Percentiles rank a stretch among this genome's conserved stretches.
These are phyloP conservation scores for Clarkia xantiana DNA, from an alignment of 345 rosid species.

Conservation along the genomic window DNA sequence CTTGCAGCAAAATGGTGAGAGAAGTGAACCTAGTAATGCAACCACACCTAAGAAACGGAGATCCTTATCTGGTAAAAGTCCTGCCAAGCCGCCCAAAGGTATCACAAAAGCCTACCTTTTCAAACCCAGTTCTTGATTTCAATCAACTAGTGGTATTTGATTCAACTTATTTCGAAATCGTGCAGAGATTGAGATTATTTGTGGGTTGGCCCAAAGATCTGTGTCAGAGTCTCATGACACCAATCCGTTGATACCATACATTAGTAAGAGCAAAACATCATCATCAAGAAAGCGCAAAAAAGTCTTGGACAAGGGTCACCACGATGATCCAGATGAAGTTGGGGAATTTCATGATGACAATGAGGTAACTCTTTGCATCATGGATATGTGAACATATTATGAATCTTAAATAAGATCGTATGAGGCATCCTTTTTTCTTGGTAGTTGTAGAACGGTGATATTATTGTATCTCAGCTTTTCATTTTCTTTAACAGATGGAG, in stretches of 20 bases:
- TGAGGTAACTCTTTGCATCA: slow-evolving; percentile 28
- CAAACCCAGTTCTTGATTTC: slow-evolving; percentile 20
- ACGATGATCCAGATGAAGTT: slow-evolving; percentile 28
- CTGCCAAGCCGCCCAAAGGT: slow-evolving; percentile 36
- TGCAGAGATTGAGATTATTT: slow-evolving; percentile 6
- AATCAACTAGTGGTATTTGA: slow-evolving; percentile 13
- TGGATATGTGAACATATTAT: too few species aligned
- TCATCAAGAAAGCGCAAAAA: slow-evolving; percentile 26
- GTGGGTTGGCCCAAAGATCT: too few species aligned
- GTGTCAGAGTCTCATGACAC: slow-evolving; percentile 20
- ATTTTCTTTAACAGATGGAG: slow-evolving; percentile 11
- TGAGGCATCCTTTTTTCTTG: too few species aligned
- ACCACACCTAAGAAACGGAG: slow-evolving; percentile 67
- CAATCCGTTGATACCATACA: slow-evolving; percentile 21
- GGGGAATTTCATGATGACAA: slow-evolving; percentile 31
- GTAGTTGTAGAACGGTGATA: not conserved
- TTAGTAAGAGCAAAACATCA: slow-evolving; percentile 26
- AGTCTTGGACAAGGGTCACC: slow-evolving; percentile 25
- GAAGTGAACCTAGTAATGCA: slow-evolving; percentile 38
- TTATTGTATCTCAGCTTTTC: slow-evolving; percentile 1
- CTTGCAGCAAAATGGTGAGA: slow-evolving; percentile 37
- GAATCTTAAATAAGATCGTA: too few species aligned
- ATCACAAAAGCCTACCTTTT: slow-evolving; percentile 17
- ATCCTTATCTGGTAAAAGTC: slow-evolving; percentile 45
- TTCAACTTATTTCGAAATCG: slow-evolving; percentile 7